Conservation (phyloP, 768 basidiomycete genomes). For the Mycena rosella region DNA sequence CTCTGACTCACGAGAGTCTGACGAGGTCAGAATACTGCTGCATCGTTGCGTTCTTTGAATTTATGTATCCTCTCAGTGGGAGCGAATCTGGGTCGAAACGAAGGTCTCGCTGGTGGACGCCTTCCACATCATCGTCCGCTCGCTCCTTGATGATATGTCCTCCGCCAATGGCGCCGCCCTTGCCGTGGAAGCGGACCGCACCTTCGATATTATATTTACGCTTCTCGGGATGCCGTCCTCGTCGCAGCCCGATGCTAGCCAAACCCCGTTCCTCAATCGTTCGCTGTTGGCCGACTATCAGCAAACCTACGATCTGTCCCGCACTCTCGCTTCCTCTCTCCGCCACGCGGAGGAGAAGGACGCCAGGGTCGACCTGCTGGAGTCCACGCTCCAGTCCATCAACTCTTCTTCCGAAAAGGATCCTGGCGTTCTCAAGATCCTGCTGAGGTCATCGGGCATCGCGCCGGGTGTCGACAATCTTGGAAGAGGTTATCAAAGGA, state of each 20-base stretch:
- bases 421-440: conserved; percentile 71
- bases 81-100: conserved; percentile 76
- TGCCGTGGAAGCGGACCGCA: conserved; percentile 62
- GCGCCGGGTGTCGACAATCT: conserved; percentile 54
- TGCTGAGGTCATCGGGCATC: conserved; percentile 72
- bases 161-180: conserved; percentile 57
- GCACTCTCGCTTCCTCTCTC: conserved; percentile 60
- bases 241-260: conserved; percentile 42
- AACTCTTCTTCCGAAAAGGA: conserved; percentile 47
- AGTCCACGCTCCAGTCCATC: conserved; percentile 61
- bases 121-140: conserved; percentile 70
- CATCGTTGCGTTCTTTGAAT: neutral
- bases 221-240: conserved; percentile 63
- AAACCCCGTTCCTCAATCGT: conserved; percentile 74
- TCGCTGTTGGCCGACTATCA: conserved; percentile 81
- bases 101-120: conserved; percentile 80
- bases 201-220: conserved; percentile 70
- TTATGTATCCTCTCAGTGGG: conserved; percentile 60
- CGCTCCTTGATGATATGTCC: conserved; percentile 63
- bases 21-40: conserved; percentile 55
- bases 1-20: conserved; percentile 44
- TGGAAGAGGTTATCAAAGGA: conserved; percentile 38
- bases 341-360: conserved; percentile 65
- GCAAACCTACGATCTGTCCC: conserved; percentile 70
- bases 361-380: conserved; percentile 68